Conservation (phyloP, 1,284 basidiomycete genomes). For the Takashimella koratensis region DNA sequence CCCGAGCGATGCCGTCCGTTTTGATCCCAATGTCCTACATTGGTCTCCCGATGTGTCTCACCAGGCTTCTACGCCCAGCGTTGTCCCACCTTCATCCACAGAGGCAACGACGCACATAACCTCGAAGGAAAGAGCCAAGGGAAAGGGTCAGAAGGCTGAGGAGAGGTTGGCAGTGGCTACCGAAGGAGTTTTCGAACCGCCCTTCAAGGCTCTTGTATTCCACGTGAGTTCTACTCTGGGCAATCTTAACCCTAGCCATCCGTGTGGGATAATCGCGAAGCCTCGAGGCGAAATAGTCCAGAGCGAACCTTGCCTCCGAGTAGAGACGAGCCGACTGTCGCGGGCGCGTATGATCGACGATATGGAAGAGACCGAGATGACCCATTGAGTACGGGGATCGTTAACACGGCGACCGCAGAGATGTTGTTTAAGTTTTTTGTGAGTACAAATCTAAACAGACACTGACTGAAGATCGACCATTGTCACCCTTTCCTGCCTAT, state of each 20-base stretch:
- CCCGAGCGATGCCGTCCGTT: not conserved
- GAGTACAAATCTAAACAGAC: not conserved
- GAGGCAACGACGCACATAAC: not conserved
- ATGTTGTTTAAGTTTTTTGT: not conserved
- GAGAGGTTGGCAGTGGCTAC: slow-evolving; percentile 1
- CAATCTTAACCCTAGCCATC: slow-evolving; percentile 1
- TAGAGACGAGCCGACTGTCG: not conserved
- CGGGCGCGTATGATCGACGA: not conserved
- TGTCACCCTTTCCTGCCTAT: slow-evolving; percentile 4
- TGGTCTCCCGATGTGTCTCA: not conserved
- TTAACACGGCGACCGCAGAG: not conserved
- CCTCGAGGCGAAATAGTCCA: slow-evolving; percentile 2
- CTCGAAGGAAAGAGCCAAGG: not conserved
- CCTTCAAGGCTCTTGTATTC: slow-evolving; percentile 9
- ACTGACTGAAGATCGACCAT: not conserved
- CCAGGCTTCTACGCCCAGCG: not conserved
- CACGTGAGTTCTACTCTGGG: not conserved
- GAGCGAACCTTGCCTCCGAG: not conserved
- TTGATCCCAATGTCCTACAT: not conserved
- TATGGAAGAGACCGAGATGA: not conserved
- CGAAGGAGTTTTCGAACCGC: slow-evolving; percentile 4
- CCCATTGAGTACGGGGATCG: slow-evolving; percentile 1
- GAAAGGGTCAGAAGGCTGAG: not conserved
- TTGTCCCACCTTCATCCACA: not conserved
- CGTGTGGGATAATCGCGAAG: slow-evolving; percentile 13